Conservation (phyloP, 495 filamentous ascomycete genomes). For the Talaromyces thailandensis region DNA sequence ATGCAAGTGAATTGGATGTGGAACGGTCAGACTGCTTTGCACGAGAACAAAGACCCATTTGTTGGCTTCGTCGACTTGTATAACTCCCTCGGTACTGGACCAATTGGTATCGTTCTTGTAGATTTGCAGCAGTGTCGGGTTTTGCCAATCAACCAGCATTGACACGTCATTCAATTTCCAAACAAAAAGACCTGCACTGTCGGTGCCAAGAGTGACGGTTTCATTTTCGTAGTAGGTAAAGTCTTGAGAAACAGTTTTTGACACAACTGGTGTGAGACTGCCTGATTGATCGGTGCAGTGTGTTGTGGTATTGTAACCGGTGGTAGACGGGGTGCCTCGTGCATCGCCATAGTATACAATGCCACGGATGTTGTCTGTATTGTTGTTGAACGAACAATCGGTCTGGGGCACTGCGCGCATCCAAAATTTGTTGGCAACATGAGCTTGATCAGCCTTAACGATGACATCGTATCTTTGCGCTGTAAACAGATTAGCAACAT, state of each 20-base stretch:
- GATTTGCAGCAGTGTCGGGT: slow-evolving; percentile 19
- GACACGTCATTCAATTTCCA: slow-evolving; percentile 23
- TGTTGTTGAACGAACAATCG: slow-evolving; percentile 33
- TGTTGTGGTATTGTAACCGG: slow-evolving; percentile 18
- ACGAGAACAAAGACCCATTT: slow-evolving; percentile 50
- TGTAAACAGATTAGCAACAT: slow-evolving; percentile 5
- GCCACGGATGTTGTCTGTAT: slow-evolving; percentile 41
- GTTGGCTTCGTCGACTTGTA: slow-evolving; percentile 48
- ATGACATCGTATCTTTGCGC: slow-evolving; percentile 64
- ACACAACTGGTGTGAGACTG: slow-evolving; percentile 31
- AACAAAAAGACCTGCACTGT: slow-evolving; percentile 9
- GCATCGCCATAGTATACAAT: slow-evolving; percentile 46
- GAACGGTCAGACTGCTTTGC: slow-evolving; percentile 13
- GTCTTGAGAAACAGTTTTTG: slow-evolving; percentile 19
- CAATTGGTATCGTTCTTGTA: slow-evolving; percentile 11
- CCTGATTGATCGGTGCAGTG: slow-evolving; percentile 25
- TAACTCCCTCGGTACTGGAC: slow-evolving; percentile 11
- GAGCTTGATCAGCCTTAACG: slow-evolving; percentile 46
- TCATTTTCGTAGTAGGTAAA: slow-evolving; percentile 9
- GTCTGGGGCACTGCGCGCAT: slow-evolving; percentile 47
- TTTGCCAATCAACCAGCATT: slow-evolving; percentile 18
- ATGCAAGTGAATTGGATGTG: slow-evolving; percentile 19
- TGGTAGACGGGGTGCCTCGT: slow-evolving; percentile 25
- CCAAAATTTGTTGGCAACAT: slow-evolving; percentile 48
- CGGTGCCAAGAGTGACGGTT: slow-evolving; percentile 9